A percentile compares a stretch with the other conserved stretches of the same genome.
phyloP scores from a whole-genome alignment of 805 yeast species.

The Saturnispora quitensis region DNA sequence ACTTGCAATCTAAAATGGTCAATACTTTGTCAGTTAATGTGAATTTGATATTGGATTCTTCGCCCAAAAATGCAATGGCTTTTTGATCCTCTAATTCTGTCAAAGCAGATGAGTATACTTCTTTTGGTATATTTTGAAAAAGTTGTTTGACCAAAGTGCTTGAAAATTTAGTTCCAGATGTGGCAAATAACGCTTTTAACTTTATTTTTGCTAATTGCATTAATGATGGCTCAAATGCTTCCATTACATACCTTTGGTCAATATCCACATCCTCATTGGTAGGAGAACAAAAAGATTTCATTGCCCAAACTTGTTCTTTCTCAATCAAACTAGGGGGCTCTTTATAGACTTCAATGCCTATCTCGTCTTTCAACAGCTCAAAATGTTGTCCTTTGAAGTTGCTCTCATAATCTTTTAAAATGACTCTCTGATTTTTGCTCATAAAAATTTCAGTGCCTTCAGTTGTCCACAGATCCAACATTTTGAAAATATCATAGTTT shows the following conservation, averaged over 20 bases:
- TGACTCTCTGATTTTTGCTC: constrained; percentile 13
- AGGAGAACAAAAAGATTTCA: constrained; percentile 35
- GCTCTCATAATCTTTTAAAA: constrained; percentile 35
- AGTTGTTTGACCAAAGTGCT: constrained; percentile 37
- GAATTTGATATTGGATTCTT: constrained; percentile 45
- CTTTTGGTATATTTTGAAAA: constrained; percentile 38
- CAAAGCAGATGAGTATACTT: constrained; percentile 40
- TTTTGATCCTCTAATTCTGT: constrained; percentile 43
- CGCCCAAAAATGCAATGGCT: constrained; percentile 43
- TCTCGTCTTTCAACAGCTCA: constrained; percentile 23
- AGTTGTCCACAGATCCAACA: constrained; percentile 59
- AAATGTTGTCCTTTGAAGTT: constrained; percentile 41
- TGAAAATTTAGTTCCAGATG: constrained; percentile 40
- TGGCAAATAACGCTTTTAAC: constrained; percentile 50
- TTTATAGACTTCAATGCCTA: constrained; percentile 35
- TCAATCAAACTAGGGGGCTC: constrained; percentile 58
- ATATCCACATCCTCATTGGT: constrained; percentile 14
- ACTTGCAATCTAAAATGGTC: constrained; percentile 30
- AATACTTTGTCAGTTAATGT: constrained; percentile 46
- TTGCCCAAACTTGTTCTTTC: constrained; percentile 47
- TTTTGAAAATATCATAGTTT: constrained; percentile 39
- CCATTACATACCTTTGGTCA: constrained; percentile 4
- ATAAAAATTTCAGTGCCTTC: constrained; percentile 30
- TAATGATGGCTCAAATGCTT: constrained; percentile 13
- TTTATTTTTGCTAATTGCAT: constrained; percentile 33